These are phyloP conservation scores for Xylaria acuta DNA, from an alignment of 495 filamentous ascomycete species.

Conservation along the genomic window DNA sequence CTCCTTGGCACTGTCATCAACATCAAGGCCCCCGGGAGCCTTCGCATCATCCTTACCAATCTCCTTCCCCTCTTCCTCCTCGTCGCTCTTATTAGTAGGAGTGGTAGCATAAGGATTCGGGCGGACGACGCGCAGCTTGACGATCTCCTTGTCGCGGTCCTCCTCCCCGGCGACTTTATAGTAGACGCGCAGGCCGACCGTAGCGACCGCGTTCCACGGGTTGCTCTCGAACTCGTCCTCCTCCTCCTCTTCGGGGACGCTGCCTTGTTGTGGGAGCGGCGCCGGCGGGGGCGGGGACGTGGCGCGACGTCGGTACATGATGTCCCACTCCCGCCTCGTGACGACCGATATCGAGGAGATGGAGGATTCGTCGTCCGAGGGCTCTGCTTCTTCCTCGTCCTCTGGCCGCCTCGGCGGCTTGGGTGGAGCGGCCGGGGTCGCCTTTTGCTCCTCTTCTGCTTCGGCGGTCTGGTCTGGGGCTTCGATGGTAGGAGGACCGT, in stretches of 20 bases:
- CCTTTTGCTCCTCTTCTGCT: conserved; percentile 33
- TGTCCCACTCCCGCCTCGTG: conserved; percentile 46
- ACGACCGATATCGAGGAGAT: conserved; percentile 46
- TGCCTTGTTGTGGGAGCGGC: conserved; percentile 16
- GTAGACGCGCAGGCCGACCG: conserved; percentile 80
- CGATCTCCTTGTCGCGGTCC: conserved; percentile 56
- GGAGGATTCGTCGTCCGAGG: conserved; percentile 37
- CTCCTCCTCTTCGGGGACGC: conserved; percentile 32
- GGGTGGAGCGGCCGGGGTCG: conserved; percentile 7
- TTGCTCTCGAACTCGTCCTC: conserved; percentile 60
- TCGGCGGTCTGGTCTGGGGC: conserved; percentile 1
- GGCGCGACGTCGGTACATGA: conserved; percentile 29
- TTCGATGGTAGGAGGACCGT: neutral
- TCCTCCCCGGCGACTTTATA: conserved; percentile 63
- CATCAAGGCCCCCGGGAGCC: conserved; percentile 50
- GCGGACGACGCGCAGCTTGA: conserved; percentile 48
- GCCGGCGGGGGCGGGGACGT: conserved; percentile 19
- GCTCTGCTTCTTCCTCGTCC: conserved; percentile 36
- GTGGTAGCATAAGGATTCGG: conserved; percentile 44
- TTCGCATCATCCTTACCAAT: conserved; percentile 34
- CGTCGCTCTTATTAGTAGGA: conserved; percentile 20
- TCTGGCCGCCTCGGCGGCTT: neutral
- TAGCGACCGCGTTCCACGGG: conserved; percentile 87
- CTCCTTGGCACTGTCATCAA: conserved; percentile 58
- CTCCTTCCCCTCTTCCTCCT: conserved; percentile 15